Evolutionary conservation across 352 stramenopile species (phyloP), one percentile per base, ranked within the genome.

Genomic region (Phytophthora syringae): DNA sequence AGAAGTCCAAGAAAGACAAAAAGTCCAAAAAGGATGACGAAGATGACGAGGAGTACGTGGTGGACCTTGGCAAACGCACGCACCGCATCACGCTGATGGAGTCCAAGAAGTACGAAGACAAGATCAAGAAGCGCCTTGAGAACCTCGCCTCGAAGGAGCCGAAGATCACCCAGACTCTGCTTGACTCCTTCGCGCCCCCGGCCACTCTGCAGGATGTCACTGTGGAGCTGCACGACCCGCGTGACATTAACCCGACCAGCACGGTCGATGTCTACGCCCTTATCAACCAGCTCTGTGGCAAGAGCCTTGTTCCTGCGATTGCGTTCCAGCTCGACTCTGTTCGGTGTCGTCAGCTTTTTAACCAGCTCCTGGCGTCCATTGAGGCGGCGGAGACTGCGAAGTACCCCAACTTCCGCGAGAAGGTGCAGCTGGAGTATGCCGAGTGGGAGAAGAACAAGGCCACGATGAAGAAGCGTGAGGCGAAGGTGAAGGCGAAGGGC

Each of bases 31-130:
- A 84, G 15, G 82, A 90, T 5, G 85, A 93, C 2, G 82, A 89
- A 1, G 83, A 97, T 25, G 77, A 81, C 12, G 80, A 58, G 5
- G 67, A 80, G 18, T 87, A 81, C 37, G 79, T 90, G 52, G 71
- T 91, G 5, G 81, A 93, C 40, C 71, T 93, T 12, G 84, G 84
- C 36, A 90, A 94, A 43, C 75, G 84, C 43, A 88, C 76, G 37
- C 80, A 98, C 64, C 93, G 97, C 56, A 99, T 99, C 69, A 99
- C 97, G 27, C 76, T 99, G 21, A 95, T 98, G 74, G 90, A 98
- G 75, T 98, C 96, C 15, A 99, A 99, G 77, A 89, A 98, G 48
- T 99, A 99, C 77, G 97, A 99, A 79, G 93, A 97, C 47, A 87
- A 90, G 48, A 84, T 99, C 66, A 99, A 99, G 80, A 82, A 87